Base-by-base conservation (phyloP, 1,284 basidiomycete species). In the Leccinum pachyderme region DNA sequence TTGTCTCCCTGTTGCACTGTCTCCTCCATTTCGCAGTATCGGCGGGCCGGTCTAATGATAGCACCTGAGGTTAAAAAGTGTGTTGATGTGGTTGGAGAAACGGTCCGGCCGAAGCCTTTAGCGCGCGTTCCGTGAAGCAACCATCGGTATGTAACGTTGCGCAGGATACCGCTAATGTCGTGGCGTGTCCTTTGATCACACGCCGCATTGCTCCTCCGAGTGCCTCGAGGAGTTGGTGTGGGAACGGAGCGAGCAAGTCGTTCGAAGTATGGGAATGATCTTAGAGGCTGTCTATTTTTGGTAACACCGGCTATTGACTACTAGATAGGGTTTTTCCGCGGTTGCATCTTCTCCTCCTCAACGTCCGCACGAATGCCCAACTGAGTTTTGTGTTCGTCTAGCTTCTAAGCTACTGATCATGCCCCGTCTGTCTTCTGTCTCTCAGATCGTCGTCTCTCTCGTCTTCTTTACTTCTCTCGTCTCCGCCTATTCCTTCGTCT, bases 401-500 rank as follows among this genome's bases (percentile, higher is more conserved):
- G 37, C 11, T 41, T 41, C 18, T 41, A 39, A 9, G 18, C 37
- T 18, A 22, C 3, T 11, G n/a, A 39, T 18, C 18, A 39, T 39
- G 37, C 37, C 37, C 37, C 6, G 18, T 22, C 18, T 39, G 18
- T 18, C 6, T 41, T 41, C 37, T 41, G 37, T 18, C 37, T 22
- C 37, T 41, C 37, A 12, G 37, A 41, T 59, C 29, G 32, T 27
- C 27, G 29, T 65, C 33, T 59, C 45, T 32, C 18, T 62, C 52
- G 50, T 56, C 52, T 51, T 68, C 37, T 59, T 59, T 2, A 51
- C 61, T 7, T 51, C 66, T 1, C 57, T 75, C 32, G 62, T 61
- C 69, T 45, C 63, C 67, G 62, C 61, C 67, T 52, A 80, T 66
- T 77, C 82, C 7, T 91, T 87, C 79, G 72, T 74, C 33, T 83